Evolutionary conservation across 2,329 filamentous ascomycete genomes (phyloP), one percentile per base, ranked within the genome.

Genomic region (Phymatotrichopsis omnivora): DNA sequence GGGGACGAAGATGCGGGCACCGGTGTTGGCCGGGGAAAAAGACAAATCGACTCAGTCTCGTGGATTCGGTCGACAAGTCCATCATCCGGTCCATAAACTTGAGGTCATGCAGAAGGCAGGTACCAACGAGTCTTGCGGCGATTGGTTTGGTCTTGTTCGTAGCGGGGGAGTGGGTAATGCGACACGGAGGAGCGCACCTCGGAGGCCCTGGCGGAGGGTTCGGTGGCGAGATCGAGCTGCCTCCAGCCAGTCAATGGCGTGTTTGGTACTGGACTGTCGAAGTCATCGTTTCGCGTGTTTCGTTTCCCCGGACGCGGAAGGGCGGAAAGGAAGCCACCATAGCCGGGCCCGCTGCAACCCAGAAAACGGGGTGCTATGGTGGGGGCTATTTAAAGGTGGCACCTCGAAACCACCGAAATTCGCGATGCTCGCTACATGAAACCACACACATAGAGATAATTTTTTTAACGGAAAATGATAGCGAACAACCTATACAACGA

Each of bases 221-320:
- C 78, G 0, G 85, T 93, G 0, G 82, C 85, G 40, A 93, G 73
- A 63, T 93, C 85, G 51, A 93, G 80, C 62, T 93, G 85, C 62
- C n/a, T 93, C 85, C 40, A 85, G 73, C 68, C 86, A 82, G 64
- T 93, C 85, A 57, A 76, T 72, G 38, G 74, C 73, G 54, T 80
- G 76, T 16, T 82, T 83, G 4, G 85, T 93, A 58, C 73, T 74
- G 59, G 17, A 31, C 22, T 31, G n/a, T n/a, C n/a, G n/a, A n/a
- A n/a, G n/a, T n/a, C n/a, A n/a, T n/a, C n/a, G n/a, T n/a, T n/a
- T n/a, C n/a, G n/a, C n/a, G n/a, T n/a, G n/a, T n/a, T n/a, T n/a
- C n/a, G n/a, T n/a, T n/a, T n/a, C n/a, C n/a, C n/a, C n/a, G n/a
- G n/a, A n/a, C n/a, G n/a, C n/a, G n/a, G n/a, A n/a, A n/a, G n/a